Evolutionary conservation across 371 early-diverging fungal species (phyloP), one percentile per base, ranked within the genome.

Genomic region (Nematocida sp.): DNA sequence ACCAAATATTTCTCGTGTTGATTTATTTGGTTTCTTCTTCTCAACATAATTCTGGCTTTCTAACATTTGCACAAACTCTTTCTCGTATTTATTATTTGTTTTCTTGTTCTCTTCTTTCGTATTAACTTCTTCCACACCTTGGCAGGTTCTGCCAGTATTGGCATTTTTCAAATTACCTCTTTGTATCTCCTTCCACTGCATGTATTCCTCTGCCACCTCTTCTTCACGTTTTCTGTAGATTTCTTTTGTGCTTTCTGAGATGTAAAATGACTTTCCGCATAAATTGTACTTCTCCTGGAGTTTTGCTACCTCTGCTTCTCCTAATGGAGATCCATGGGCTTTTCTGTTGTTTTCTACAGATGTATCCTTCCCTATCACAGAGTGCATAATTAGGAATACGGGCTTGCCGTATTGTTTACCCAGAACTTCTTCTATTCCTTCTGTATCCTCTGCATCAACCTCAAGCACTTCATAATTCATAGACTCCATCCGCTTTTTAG

Each of bases 401-500:
- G 84, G 84, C 72, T 62, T 83, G 69, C 90, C 91, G 46, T 93
- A 90, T 60, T 94, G 94, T 40, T 86, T 67, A 25, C 46, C 44
- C 15, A 86, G 72, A 42, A 81, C 73, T 58, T 73, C 84, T 67
- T 90, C 85, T 62, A 96, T 90, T 33, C 88, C 89, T 5, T 87
- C 90, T 9, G 91, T 73, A 83, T 94, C 93, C 86, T 96, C 92
- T 81, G 95, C 95, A 84, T 95, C 93, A 55, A 95, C 90, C 73
- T 88, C 82, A 67, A 89, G 89, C 25, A 92, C 92, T 84, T 94
- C 93, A 94, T 95, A 98, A 55, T 94, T 95, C 85, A 94, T 93
- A 23, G 95, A 87, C 85, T 92, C 91, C 87, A 92, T 95, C 83
- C 97, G 93, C 86, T 91, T 88, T 47, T 87, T 83, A 52, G 93